phyloP scores from a whole-genome alignment of 495 filamentous ascomycete genomes.

The Massariosphaeria phaeospora region DNA sequence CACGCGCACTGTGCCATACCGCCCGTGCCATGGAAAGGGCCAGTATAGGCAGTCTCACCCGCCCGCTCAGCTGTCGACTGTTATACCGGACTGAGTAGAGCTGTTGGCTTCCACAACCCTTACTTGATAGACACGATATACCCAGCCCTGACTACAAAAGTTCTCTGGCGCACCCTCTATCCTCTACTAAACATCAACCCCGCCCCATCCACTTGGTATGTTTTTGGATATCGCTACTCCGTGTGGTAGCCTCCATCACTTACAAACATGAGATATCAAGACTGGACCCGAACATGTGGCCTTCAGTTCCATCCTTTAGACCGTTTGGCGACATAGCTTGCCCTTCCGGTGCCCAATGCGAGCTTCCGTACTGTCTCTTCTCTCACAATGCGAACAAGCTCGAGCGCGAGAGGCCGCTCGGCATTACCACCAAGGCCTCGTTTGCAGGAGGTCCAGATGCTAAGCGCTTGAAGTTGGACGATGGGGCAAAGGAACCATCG shows the following conservation, averaged over 20 bases:
- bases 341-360: constrained; percentile 5
- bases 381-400: constrained; percentile 3
- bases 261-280: background rate
- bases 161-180: no score
- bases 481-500: background rate
- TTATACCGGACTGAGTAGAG: no score
- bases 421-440: background rate
- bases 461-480: constrained; percentile 1
- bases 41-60: no score
- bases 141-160: no score
- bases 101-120: no score
- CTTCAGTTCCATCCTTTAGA: background rate
- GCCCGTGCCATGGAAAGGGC: no score
- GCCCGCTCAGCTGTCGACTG: no score
- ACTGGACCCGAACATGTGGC: constrained; percentile 3
- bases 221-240: no score
- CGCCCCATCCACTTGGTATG: no score
- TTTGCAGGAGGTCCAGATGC: background rate
- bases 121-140: no score
- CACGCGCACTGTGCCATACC: no score
- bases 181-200: no score
- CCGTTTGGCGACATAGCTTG: constrained; percentile 4
- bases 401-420: background rate
- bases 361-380: constrained; percentile 18
- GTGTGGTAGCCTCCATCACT: background rate